Evolutionary conservation across 768 basidiomycete genomes (phyloP).

Genomic region (Mycena rosella): DNA sequence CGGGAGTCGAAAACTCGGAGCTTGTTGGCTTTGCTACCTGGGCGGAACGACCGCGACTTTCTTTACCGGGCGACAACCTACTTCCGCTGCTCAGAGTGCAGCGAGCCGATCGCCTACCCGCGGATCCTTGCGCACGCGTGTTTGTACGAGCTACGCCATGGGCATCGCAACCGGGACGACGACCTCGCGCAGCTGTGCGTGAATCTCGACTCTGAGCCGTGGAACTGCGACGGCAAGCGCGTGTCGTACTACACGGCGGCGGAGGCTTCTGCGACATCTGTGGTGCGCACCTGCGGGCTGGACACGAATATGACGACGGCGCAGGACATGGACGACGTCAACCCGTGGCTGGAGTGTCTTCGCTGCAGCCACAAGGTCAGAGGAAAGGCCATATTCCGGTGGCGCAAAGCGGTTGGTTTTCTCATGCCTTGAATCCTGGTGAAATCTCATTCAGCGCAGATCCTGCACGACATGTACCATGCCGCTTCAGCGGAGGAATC

Average conservation of each 20-base stretch:
- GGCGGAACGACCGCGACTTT: conserved; percentile 20
- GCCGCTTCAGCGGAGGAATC: conserved; percentile 23
- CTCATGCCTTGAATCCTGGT: background rate
- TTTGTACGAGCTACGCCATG: conserved; percentile 35
- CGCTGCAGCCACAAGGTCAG: conserved; percentile 33
- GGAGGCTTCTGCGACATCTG: conserved; percentile 32
- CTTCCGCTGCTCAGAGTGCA: conserved; percentile 43
- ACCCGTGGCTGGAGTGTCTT: conserved; percentile 40
- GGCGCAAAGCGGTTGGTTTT: conserved; percentile 39
- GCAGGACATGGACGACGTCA: conserved; percentile 38
- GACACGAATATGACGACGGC: conserved; percentile 32
- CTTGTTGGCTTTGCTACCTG: conserved; percentile 39
- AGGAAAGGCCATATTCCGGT: conserved; percentile 39
- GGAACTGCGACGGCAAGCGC: conserved; percentile 37
- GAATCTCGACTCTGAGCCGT: conserved; percentile 38
- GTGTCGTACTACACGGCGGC: conserved; percentile 34
- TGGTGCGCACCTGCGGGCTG: conserved; percentile 37
- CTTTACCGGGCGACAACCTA: conserved; percentile 42
- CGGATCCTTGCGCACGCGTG: conserved; percentile 43
- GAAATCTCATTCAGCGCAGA: conserved; percentile 11
- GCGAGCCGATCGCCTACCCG: conserved; percentile 43
- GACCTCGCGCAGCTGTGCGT: conserved; percentile 33
- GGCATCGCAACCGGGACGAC: conserved; percentile 43
- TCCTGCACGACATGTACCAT: conserved; percentile 43
- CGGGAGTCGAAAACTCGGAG: conserved; percentile 34